Evolutionary conservation across 176 grass and related monocot genomes (phyloP), one percentile per base, ranked within the genome.

Genomic region (Cenchrus americanus): DNA sequence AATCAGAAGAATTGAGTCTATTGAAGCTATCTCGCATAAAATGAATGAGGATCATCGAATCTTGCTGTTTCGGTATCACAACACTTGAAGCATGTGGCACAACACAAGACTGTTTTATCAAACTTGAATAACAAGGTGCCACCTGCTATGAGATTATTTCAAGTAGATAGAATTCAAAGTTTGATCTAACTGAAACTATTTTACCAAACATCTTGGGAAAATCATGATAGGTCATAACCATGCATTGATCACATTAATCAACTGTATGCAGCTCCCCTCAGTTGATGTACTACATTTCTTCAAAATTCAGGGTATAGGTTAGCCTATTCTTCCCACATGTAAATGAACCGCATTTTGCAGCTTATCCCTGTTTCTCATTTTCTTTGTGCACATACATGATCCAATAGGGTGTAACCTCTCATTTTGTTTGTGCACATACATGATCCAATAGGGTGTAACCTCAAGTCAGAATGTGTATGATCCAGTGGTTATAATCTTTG

Each of bases 61-160:
- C n/a, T n/a, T n/a, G n/a, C n/a, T n/a, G n/a, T n/a, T n/a, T n/a
- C n/a, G n/a, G n/a, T n/a, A n/a, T n/a, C n/a, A n/a, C n/a, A n/a
- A n/a, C n/a, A 30, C 27, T 30, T 30, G 27, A 30, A 30, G 27
- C 27, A 30, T 30, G 27, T 30, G 27, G 27, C 27, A 60, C 5
- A 15, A 10, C 6, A 27, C 22, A 69, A 30, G 41, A 61, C 53
- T 60, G 53, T 48, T 81, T 60, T 26, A 21, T 49, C 5, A 30
- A 81, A 59, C 42, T 82, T 62, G n/a, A 62, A 78, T 47, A 82
- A 30, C 53, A 71, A 52, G 24, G 24, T 51, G 10, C 49, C 21
- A 32, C 46, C 17, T 34, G 43, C n/a, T 59, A 62, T 26, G 1
- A 14, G 34, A 55, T 43, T 44, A 10, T 55, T 66, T 54, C 12